Evolutionary conservation across 2,329 filamentous ascomycete species (phyloP).

Genomic region (Tolypocladium endophyticum): DNA sequence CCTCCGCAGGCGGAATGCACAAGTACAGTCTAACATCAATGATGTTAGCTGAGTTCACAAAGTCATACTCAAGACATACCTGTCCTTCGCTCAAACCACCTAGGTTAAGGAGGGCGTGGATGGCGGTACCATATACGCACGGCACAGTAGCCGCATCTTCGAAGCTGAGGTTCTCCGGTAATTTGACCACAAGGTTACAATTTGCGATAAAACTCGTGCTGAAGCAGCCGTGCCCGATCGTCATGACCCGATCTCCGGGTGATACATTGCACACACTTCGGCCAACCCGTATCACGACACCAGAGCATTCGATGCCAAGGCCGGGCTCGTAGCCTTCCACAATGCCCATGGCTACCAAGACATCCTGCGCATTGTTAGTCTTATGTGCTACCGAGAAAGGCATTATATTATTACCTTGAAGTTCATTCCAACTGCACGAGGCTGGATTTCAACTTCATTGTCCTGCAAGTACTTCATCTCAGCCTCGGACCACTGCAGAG

Average conservation of each 20-base stretch:
- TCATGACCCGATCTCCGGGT: conserved; percentile 24
- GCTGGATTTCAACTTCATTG: background rate
- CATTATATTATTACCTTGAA: background rate
- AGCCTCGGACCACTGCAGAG: background rate
- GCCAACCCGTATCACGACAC: conserved; percentile 9
- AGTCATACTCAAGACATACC: background rate
- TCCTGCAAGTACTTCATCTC: background rate
- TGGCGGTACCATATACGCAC: conserved; percentile 19
- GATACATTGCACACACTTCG: conserved; percentile 8
- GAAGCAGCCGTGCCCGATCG: conserved; percentile 9
- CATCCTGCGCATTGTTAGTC: conserved; percentile 2
- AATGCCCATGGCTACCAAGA: conserved; percentile 4
- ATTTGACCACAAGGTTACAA: conserved; percentile 10
- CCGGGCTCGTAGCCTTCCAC: conserved; percentile 2
- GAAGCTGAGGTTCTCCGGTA: conserved; percentile 22
- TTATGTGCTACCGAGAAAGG: background rate
- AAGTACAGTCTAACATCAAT: conserved; percentile 12
- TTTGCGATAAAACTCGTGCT: conserved; percentile 14
- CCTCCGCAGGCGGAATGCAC: conserved; percentile 20
- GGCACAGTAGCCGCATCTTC: conserved; percentile 23
- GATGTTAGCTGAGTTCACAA: background rate
- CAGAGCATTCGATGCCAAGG: conserved; percentile 18
- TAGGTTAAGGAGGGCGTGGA: conserved; percentile 5
- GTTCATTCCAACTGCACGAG: background rate
- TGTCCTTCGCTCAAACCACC: conserved; percentile 4